These are phyloP conservation scores for Fomes fomentarius DNA, from an alignment of 1,284 basidiomycete species.

Conservation along the genomic window DNA sequence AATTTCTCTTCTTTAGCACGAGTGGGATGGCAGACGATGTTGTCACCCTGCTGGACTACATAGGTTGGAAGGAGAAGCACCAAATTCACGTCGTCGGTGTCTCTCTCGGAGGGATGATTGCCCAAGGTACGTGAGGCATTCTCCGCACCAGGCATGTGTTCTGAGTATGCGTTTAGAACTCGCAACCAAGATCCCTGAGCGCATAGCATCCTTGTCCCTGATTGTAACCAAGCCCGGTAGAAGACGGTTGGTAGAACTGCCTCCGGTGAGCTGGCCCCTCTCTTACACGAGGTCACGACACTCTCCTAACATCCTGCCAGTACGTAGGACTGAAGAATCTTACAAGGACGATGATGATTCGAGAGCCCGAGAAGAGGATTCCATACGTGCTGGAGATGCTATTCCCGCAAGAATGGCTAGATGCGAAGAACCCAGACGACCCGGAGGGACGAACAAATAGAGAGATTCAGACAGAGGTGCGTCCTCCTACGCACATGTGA, in stretches of 20 bases:
- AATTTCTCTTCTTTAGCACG: too few species aligned
- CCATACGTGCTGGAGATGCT: slow-evolving; percentile 65
- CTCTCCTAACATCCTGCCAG: too few species aligned
- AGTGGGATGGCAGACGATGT: slow-evolving; percentile 81
- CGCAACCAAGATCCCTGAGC: slow-evolving; percentile 62
- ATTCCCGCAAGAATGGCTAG: slow-evolving; percentile 64
- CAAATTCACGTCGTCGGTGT: slow-evolving; percentile 78
- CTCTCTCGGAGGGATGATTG: slow-evolving; percentile 88
- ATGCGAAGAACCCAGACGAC: too few species aligned
- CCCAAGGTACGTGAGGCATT: slow-evolving; percentile 53
- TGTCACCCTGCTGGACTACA: slow-evolving; percentile 67
- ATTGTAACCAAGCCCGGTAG: slow-evolving; percentile 75
- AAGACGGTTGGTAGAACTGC: slow-evolving; percentile 55
- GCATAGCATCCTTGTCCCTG: slow-evolving; percentile 69
- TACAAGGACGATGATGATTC: slow-evolving; percentile 46
- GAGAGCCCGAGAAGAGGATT: slow-evolving; percentile 54
- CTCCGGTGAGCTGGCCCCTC: slow-evolving; percentile 67
- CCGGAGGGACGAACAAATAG: slow-evolving; percentile 73
- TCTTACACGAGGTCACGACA: too few species aligned
- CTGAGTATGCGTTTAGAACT: slow-evolving; percentile 51
- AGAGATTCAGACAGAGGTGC: slow-evolving; percentile 57
- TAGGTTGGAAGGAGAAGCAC: slow-evolving; percentile 71
- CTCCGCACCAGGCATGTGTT: background rate
- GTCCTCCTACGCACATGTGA: too few species aligned
- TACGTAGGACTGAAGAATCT: slow-evolving; percentile 7